Conservation (phyloP, 139 green algal species). For the Micractinium sp. region DNA sequence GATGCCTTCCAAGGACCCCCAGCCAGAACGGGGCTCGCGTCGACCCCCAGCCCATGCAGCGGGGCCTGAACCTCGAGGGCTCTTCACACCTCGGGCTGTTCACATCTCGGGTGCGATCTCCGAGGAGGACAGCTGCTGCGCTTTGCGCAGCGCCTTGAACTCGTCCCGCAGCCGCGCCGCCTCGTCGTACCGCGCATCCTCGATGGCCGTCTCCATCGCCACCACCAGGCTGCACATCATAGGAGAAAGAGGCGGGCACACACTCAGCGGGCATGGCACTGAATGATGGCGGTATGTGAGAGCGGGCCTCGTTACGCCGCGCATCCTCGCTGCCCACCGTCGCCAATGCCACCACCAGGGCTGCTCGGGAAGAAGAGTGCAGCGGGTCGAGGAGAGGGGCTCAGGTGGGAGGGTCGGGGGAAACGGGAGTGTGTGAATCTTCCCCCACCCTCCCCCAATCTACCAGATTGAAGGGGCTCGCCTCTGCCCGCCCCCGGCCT, state of each 20-base stretch:
- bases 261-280: not conserved
- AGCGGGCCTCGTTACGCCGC: too few relatives aligned
- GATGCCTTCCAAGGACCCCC: too few relatives aligned
- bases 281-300: too few relatives aligned
- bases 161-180: constrained; percentile 46
- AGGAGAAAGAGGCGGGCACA: not conserved
- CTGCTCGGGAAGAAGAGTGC: not conserved
- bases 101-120: not conserved
- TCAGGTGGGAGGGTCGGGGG: too few relatives aligned
- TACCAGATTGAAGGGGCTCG: not conserved
- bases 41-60: too few relatives aligned
- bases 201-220: constrained; percentile 67
- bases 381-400: not conserved
- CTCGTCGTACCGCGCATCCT: constrained; percentile 60
- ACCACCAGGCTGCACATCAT: constrained; percentile 34
- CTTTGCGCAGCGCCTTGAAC: constrained; percentile 34
- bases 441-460: not conserved
- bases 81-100: too few relatives aligned
- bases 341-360: constrained; percentile 10
- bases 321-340: too few relatives aligned
- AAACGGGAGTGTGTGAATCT: not conserved
- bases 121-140: constrained; percentile 23
- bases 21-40: too few relatives aligned
- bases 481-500: too few relatives aligned
- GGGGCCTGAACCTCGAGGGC: too few relatives aligned